A percentile compares a stretch with the other conserved stretches of the same genome.
These are phyloP conservation scores for Alternaria novae-zelandiae DNA, from an alignment of 2,329 filamentous ascomycete species.

Conservation along the genomic window DNA sequence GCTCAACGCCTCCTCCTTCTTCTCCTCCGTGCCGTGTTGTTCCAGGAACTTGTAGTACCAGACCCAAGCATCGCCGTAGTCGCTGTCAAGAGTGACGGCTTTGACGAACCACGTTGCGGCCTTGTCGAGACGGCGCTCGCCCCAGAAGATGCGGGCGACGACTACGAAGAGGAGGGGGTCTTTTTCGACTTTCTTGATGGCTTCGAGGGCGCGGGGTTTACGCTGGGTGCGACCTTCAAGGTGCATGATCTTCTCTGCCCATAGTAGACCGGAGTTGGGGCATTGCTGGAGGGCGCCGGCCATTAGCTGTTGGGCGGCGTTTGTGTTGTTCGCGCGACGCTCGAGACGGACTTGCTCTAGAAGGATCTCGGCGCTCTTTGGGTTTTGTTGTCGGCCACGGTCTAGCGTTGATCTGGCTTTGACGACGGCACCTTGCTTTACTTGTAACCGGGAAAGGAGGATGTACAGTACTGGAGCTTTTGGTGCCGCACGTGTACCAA, in stretches of 20 bases:
- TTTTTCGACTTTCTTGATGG: constrained; percentile 95
- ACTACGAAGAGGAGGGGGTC: constrained; percentile 89
- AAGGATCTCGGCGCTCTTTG: constrained; percentile 85
- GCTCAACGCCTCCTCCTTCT: constrained; percentile 79
- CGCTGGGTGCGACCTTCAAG: constrained; percentile 90
- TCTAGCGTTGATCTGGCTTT: constrained; percentile 95
- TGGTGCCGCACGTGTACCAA: constrained; percentile 85
- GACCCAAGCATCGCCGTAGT: constrained; percentile 92
- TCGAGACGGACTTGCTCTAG: constrained; percentile 94
- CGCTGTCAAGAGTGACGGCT: constrained; percentile 84
- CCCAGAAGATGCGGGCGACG: constrained; percentile 95
- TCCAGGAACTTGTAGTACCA: constrained; percentile 96
- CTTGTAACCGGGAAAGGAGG: constrained; percentile 85
- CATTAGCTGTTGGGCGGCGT: constrained; percentile 91
- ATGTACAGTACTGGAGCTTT: constrained; percentile 89
- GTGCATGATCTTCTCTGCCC: constrained; percentile 95
- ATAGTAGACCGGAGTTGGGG: constrained; percentile 84
- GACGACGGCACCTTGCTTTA: constrained; percentile 80
- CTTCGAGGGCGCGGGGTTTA: constrained; percentile 88
- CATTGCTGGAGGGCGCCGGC: constrained; percentile 91
- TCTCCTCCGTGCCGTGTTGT: constrained; percentile 94
- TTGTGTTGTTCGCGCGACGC: constrained; percentile 79
- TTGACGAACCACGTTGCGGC: constrained; percentile 98
- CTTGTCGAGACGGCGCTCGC: constrained; percentile 88
- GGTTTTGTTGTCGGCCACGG: constrained; percentile 83